Conservation (phyloP, 371 early-diverging fungal species). For the Thermomucor indicae-seudaticae region DNA sequence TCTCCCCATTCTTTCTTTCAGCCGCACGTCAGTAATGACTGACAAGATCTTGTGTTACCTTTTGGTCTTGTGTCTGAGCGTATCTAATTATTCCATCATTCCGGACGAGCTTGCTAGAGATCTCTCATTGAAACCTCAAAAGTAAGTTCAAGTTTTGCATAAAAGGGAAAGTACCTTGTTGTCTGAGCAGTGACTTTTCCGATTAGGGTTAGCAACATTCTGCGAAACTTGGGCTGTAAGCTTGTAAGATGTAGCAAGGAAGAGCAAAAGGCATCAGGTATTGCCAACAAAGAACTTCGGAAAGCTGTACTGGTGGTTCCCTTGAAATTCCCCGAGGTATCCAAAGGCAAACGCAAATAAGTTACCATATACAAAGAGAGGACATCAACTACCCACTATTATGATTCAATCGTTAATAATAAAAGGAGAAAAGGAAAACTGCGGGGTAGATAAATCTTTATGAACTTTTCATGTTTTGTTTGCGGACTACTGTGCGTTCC, state of each 20-base stretch:
- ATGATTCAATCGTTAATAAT: too few relatives aligned
- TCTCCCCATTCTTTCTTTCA: too few relatives aligned
- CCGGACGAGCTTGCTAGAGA: slow-evolving; percentile 61
- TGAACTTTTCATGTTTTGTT: too few relatives aligned
- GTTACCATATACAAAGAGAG: too few relatives aligned
- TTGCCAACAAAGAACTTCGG: slow-evolving; percentile 23
- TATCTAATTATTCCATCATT: slow-evolving; percentile 67
- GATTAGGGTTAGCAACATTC: slow-evolving; percentile 13
- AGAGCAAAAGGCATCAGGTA: slow-evolving; percentile 25
- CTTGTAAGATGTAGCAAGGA: slow-evolving; percentile 41
- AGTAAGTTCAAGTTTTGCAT: slow-evolving; percentile 12
- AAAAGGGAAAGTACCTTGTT: background rate
- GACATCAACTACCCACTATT: too few relatives aligned
- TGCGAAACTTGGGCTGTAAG: slow-evolving; percentile 56
- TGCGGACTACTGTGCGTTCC: too few relatives aligned
- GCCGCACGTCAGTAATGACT: slow-evolving; percentile 63
- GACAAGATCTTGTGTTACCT: slow-evolving; percentile 80
- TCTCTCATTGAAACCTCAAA: slow-evolving; percentile 52
- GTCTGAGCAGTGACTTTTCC: background rate
- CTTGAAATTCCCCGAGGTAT: slow-evolving; percentile 36
- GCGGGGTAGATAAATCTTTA: too few relatives aligned
- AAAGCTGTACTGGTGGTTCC: slow-evolving; percentile 34
- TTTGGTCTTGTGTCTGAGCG: slow-evolving; percentile 62
- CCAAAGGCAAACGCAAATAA: slow-evolving; percentile 18
- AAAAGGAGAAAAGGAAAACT: too few relatives aligned